These are phyloP conservation scores for Salisapilia sapeloensis DNA, from an alignment of 352 stramenopile species.

Conservation along the genomic window DNA sequence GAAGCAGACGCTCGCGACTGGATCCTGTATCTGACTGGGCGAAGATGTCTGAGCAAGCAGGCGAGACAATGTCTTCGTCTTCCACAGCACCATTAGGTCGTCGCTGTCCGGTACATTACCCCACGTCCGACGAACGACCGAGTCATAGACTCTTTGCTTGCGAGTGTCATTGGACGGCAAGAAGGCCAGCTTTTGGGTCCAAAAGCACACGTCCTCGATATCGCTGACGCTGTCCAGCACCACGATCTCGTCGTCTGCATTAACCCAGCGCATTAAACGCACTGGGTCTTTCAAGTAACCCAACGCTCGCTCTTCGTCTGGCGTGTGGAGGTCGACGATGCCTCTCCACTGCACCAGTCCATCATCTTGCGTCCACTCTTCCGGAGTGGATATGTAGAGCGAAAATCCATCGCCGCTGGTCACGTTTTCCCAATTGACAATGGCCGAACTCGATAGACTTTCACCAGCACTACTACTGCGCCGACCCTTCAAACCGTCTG, in stretches of 20 bases:
- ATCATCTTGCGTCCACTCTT: not conserved
- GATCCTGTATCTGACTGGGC: constrained; percentile 17
- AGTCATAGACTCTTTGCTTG: not conserved
- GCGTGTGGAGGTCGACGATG: constrained; percentile 5
- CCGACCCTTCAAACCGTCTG: not conserved
- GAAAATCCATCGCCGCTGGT: not conserved
- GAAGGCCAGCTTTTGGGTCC: constrained; percentile 15
- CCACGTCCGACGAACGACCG: no score
- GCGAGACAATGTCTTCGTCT: constrained; percentile 13
- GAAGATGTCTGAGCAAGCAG: constrained; percentile 3
- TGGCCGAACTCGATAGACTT: not conserved
- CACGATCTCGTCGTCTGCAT: constrained; percentile 5
- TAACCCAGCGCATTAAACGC: constrained; percentile 6
- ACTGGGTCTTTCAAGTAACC: constrained; percentile 9
- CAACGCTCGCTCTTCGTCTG: constrained; percentile 5
- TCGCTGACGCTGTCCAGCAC: constrained; percentile 11
- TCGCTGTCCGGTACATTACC: constrained; percentile 1
- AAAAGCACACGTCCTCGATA: constrained; percentile 16
- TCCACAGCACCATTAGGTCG: constrained; percentile 15
- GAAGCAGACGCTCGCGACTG: constrained; percentile 11
- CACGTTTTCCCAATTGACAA: constrained; percentile 3
- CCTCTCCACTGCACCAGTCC: constrained; percentile 9
- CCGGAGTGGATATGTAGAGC: constrained; percentile 4
- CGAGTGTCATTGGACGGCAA: constrained; percentile 10
- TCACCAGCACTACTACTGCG: not conserved